phyloP scores from a whole-genome alignment of 495 filamentous ascomycete genomes.

The Penicillium bialowiezense region DNA sequence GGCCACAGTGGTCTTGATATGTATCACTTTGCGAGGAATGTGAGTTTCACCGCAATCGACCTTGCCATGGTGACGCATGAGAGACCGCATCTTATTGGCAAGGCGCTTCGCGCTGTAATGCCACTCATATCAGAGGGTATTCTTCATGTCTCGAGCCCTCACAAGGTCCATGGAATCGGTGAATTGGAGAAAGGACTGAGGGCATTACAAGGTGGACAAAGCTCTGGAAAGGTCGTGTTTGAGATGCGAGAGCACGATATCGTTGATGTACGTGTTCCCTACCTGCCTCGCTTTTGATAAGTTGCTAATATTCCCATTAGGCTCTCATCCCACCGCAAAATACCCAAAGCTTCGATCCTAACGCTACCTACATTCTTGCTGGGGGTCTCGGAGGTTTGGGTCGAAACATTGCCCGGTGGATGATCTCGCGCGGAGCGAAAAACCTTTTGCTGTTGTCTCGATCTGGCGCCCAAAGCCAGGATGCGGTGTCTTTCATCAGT shows the following conservation, averaged over 20 bases:
- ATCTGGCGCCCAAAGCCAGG: not conserved
- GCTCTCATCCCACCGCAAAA: no score
- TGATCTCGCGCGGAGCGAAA: not conserved
- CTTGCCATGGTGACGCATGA: not conserved
- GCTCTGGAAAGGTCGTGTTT: not conserved
- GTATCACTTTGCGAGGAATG: conserved; percentile 3
- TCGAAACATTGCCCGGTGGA: not conserved
- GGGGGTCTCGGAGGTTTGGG: conserved; percentile 1
- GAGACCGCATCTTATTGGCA: no score
- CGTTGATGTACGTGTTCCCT: not conserved
- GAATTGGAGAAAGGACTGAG: not conserved
- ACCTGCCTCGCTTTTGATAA: no score
- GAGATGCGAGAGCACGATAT: not conserved
- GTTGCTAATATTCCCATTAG: no score
- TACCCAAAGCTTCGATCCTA: no score
- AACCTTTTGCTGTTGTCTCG: not conserved
- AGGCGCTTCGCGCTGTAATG: no score
- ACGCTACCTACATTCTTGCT: not conserved
- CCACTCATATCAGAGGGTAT: no score
- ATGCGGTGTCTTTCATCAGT: no score
- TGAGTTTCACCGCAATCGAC: conserved; percentile 5
- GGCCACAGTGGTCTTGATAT: not conserved
- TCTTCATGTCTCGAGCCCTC: no score
- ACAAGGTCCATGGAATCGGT: not conserved
- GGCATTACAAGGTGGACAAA: not conserved